Base-by-base conservation (phyloP, 805 yeast species). In the Wickerhamiella dianesei region DNA sequence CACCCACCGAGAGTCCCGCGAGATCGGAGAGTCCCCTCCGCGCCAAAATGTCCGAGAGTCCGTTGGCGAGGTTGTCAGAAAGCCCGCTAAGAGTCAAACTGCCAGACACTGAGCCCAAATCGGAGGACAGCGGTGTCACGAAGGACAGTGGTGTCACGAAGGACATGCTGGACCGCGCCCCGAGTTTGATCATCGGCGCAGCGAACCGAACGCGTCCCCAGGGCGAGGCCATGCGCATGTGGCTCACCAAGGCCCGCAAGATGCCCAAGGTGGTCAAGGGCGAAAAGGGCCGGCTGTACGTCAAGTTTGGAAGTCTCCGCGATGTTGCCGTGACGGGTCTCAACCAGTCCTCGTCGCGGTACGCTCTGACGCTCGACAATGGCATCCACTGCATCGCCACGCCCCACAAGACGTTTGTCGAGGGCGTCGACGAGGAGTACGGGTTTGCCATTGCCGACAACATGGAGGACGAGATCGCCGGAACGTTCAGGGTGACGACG, bases 321-420 rank as follows among this genome's bases (percentile, higher is more conserved):
- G 69, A 67, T 36, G 59, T 77, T 22, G 55, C 57, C 3, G 58
- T 77, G 47, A 75, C 78, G 1, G 71, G 71, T 13, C 55, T 72
- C 41, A 61, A 56, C 21, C 3, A 32, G 2, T 14, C 12, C 19
- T 51, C 52, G 12, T 72, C 67, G 39, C 18, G 46, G 4, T 60
- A 69, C 29, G 75, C 74, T 2, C 61, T 65, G 16, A 59, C 63
- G 17, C 64, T 80, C 46, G 96, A 87, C 60, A 87, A 87, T 59
- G 94, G 95, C 4, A 76, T 77, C 36, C 94, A 87, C 59, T 74
- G 84, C 49, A 73, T 84, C 43, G 74, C 78, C 35, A 85, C 95
- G 0, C 74, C 78, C 6, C 69, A 72, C 61, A 53, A 62, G 41
- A 51, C 56, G 0, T 46, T 73, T n/a, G 43, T 50, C 13, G 57